Conservation (phyloP, 139 green algal genomes). For the Zygnema cylindricum region DNA sequence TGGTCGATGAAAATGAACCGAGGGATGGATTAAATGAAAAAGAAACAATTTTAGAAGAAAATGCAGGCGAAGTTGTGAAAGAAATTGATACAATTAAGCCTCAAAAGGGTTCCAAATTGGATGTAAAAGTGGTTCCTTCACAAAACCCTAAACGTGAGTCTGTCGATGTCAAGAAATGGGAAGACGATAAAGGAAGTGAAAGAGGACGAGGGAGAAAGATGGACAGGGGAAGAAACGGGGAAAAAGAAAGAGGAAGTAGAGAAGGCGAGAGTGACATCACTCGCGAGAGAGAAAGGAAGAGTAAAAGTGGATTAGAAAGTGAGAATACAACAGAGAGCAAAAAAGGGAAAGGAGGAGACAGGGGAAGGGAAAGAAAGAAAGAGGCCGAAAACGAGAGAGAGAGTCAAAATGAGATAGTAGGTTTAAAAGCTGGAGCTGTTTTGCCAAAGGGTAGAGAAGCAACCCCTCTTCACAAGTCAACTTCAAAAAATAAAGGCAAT, state of each 20-base stretch:
- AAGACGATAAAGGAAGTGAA: not conserved
- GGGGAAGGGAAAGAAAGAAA: not conserved
- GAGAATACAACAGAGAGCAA: not conserved
- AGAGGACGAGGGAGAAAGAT: not conserved
- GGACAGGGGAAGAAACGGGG: not conserved
- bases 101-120: too few species aligned
- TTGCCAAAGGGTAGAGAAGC: not conserved
- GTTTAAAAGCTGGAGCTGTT: not conserved
- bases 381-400: not conserved
- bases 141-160: too few species aligned
- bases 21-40: too few species aligned
- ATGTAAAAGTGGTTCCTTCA: too few species aligned
- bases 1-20: too few species aligned
- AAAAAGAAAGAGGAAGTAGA: not conserved
- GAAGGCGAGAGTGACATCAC: not conserved
- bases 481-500: not conserved
- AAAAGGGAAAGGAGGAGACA: not conserved
- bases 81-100: too few species aligned
- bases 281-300: not conserved
- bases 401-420: not conserved
- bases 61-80: too few species aligned
- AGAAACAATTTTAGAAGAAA: too few species aligned
- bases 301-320: not conserved
- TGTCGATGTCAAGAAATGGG: not conserved
- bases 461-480: too few species aligned